These are phyloP conservation scores for Alliaria petiolata DNA, from an alignment of 345 rosid species.

Conservation along the genomic window DNA sequence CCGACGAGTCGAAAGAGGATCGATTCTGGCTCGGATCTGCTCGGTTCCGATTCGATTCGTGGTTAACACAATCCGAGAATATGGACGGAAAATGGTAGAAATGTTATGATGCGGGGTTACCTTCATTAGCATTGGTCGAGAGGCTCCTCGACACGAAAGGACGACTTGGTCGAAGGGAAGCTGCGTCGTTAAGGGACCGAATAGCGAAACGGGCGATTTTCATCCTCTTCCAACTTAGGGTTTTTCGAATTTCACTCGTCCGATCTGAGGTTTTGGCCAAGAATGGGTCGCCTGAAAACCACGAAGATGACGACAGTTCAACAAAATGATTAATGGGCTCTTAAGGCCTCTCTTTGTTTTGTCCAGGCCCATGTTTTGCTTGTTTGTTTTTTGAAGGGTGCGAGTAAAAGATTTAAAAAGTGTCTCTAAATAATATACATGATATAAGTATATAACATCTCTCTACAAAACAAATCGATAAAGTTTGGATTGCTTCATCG, in stretches of 20 bases:
- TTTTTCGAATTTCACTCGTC: conserved; percentile 8
- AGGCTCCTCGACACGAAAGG: conserved; percentile 26
- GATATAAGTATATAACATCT: no score
- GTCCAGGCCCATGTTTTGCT: not conserved
- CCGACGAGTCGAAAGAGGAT: conserved; percentile 30
- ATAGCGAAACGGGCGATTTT: conserved; percentile 28
- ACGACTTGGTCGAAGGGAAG: conserved; percentile 19
- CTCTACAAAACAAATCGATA: no score
- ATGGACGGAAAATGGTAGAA: not conserved
- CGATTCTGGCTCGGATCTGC: not conserved
- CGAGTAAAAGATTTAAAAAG: not conserved
- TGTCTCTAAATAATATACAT: no score
- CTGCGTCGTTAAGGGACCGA: conserved; percentile 26
- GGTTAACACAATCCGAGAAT: not conserved
- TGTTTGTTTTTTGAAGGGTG: not conserved
- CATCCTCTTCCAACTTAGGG: conserved; percentile 33
- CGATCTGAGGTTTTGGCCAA: conserved; percentile 33
- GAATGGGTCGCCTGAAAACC: not conserved
- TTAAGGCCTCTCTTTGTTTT: not conserved
- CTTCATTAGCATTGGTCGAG: conserved; percentile 33
- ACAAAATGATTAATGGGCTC: not conserved
- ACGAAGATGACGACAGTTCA: conserved; percentile 2
- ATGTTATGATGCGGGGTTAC: conserved; percentile 25
- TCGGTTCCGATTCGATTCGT: conserved; percentile 6
- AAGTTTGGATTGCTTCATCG: conserved; percentile 15